Evolutionary conservation across 495 filamentous ascomycete species (phyloP), one percentile per base, ranked within the genome.

Genomic region (Aspergillus bertholletiae): DNA sequence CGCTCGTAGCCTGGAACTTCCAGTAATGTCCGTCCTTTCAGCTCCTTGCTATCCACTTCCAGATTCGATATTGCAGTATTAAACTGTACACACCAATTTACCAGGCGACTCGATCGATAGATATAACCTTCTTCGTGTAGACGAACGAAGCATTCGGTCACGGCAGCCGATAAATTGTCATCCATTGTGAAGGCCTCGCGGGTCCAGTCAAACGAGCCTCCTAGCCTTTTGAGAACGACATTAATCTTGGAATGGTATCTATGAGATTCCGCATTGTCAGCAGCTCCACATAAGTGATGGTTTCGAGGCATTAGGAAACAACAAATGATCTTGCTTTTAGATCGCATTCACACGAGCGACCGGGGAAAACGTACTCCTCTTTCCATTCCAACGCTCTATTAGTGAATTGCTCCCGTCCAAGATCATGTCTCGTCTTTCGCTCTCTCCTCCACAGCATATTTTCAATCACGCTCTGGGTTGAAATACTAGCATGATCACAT

Each of bases 121-220:
- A 92, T 90, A 32, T 82, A 77, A 13, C 87, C 88, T 67, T 91
- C 84, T 52, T 90, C 83, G 63, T 90, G 85, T 20, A 92, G 74
- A 44, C 74, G 77, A 35, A 87, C 80, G 65, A 92, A 92, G n/a
- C 86, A 86, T 65, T 88, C 83, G 15, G 80, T 84, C 45, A 89
- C 86, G 43, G 88, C 88, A 21, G 78, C 74, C 5, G 84, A 84
- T 30, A 87, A 75, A 51, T 85, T 83, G 47, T 75, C 65, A 60
- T 87, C 82, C 80, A 89, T 86, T 20, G 88, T 92, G 68, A 89
- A 92, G 28, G 87, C 88, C 68, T 88, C 84, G 37, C 83, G 71
- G 23, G 74, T 73, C 80, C 83, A 85, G 55, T 87, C 84, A 46
- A 84, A 81, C 2, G 82, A 86, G 23, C 78, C 83, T 57, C 84